phyloP scores from a whole-genome alignment of 164 flowering plant genomes.

The Vitis labrusca region DNA sequence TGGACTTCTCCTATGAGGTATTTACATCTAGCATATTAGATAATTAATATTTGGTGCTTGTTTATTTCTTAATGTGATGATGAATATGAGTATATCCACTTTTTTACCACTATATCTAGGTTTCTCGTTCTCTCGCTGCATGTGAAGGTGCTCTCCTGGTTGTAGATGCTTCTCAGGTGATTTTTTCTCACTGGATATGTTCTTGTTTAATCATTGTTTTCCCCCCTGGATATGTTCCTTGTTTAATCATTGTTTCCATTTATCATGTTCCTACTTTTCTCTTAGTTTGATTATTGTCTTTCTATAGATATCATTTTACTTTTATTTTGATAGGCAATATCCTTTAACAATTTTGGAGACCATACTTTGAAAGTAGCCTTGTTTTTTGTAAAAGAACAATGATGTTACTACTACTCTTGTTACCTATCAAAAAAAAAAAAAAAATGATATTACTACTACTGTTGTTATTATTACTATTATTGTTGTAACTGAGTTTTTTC shows the following conservation, averaged over 20 bases:
- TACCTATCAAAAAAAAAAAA: neutral
- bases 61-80: neutral
- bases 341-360: too few relatives aligned
- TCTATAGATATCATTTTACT: neutral
- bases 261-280: too few relatives aligned
- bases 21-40: neutral
- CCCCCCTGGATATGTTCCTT: neutral
- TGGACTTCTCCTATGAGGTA: slow-evolving; percentile 99
- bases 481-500: neutral
- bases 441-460: too few relatives aligned
- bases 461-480: neutral
- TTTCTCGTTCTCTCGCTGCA: slow-evolving; percentile 97
- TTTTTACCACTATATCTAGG: slow-evolving; percentile 37
- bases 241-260: neutral
- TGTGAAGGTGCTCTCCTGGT: slow-evolving; percentile 99
- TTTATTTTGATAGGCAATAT: too few relatives aligned
- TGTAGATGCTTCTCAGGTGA: slow-evolving; percentile 98
- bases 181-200: neutral
- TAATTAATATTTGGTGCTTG: neutral
- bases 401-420: neutral
- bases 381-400: neutral
- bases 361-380: neutral
- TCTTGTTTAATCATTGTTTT: neutral
- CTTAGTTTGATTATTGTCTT: neutral
- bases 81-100: neutral